phyloP scores from a whole-genome alignment of 1,284 basidiomycete genomes.

The Trametes hirsuta region DNA sequence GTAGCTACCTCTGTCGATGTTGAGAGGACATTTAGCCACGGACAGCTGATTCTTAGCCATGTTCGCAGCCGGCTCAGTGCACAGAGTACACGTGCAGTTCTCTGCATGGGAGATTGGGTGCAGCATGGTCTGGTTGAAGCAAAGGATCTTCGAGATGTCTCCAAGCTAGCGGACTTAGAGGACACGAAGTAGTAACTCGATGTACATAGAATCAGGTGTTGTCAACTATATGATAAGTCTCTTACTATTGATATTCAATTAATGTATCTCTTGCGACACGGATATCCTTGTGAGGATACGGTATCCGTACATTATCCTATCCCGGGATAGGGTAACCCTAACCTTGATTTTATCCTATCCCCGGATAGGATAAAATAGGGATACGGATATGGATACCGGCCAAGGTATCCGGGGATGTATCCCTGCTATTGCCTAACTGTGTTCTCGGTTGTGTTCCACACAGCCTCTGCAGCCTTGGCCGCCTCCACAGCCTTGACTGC shows the following conservation, averaged over 20 bases:
- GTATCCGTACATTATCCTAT: not conserved
- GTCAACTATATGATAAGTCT: not conserved
- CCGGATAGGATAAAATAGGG: not conserved
- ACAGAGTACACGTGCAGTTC: conserved; percentile 32
- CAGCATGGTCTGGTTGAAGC: not conserved
- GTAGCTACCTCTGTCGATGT: conserved; percentile 36
- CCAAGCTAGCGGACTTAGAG: not conserved
- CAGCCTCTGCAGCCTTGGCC: too few species aligned
- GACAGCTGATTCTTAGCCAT: conserved; percentile 35
- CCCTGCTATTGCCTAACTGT: not conserved
- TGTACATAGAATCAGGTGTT: not conserved
- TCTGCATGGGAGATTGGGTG: conserved; percentile 38
- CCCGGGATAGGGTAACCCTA: not conserved
- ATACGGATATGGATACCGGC: not conserved
- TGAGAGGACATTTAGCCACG: conserved; percentile 37
- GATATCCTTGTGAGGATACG: not conserved
- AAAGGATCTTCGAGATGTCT: not conserved
- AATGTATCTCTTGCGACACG: not conserved
- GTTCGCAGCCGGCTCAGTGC: conserved; percentile 34
- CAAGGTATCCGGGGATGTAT: not conserved
- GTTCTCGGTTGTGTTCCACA: too few species aligned
- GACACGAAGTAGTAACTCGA: not conserved
- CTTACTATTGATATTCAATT: not conserved
- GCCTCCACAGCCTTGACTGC: too few species aligned
- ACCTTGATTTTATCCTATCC: not conserved